phyloP scores from a whole-genome alignment of 2,329 filamentous ascomycete species.

The Cadophora sp. region DNA sequence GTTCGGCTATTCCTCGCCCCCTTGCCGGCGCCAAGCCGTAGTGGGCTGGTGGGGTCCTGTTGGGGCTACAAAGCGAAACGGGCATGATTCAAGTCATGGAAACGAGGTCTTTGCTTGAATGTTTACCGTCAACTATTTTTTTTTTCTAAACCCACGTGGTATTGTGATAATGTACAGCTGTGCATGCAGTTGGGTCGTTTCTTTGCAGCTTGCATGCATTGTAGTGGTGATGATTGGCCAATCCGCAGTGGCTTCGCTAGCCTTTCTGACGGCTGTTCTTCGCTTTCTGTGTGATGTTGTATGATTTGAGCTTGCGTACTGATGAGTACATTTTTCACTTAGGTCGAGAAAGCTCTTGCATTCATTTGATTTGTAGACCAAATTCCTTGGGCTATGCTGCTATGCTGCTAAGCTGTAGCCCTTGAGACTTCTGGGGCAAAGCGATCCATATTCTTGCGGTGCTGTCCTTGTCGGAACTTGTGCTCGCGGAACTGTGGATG shows the following conservation, averaged over 20 bases:
- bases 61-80: conserved; percentile 2
- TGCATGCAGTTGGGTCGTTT: neutral
- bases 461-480: too few species aligned
- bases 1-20: conserved; percentile 26
- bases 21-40: conserved; percentile 6
- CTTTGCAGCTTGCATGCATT: conserved; percentile 14
- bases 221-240: conserved; percentile 19
- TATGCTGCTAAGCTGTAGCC: too few species aligned
- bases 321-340: neutral
- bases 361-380: neutral
- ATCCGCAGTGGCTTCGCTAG: neutral
- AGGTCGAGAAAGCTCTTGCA: neutral
- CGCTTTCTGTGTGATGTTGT: neutral
- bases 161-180: neutral
- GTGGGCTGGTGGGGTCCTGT: neutral
- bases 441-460: too few species aligned
- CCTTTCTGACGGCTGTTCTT: neutral
- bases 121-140: neutral
- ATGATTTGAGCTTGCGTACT: neutral
- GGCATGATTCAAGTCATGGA: neutral
- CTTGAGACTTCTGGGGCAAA: too few species aligned
- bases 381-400: too few species aligned
- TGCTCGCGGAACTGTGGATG: too few species aligned
- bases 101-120: neutral
- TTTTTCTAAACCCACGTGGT: neutral